Evolutionary conservation across 495 filamentous ascomycete species (phyloP), one percentile per base, ranked within the genome.

Genomic region (Echria macrotheca): DNA sequence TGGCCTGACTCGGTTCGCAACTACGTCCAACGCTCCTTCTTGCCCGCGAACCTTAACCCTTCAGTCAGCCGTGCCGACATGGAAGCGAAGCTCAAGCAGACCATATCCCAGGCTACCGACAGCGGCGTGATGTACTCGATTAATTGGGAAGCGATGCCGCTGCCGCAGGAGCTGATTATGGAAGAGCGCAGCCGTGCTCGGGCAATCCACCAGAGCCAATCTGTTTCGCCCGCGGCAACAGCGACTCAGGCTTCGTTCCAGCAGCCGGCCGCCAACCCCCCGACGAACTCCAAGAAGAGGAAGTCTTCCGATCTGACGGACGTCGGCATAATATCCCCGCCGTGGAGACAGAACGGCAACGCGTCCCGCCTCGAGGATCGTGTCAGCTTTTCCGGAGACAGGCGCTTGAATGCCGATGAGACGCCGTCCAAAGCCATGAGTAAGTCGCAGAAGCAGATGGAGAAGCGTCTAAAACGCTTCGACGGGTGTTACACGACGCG

Each of bases 401-500:
- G 86, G 64, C 82, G 81, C 54, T 76, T 57, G 33, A 57, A 66
- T 38, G 63, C 68, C 54, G 61, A 68, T 33, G 67, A 73, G 57
- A 54, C 69, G 47, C 61, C 69, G 56, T 53, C 57, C 37, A 73
- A 75, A 59, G 69, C 70, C 69, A 37, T 31, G 39, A 94, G 85
- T 93, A 95, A 95, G 86, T 91, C 78, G 51, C 82, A 89, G 69
- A 84, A 84, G 70, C 82, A 87, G 65, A 73, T 85, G 73, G 91
- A 95, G 63, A 91, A 91, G 72, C 83, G 93, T 47, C 85, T 81
- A 68, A 85, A 84, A 59, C 89, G 93, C 53, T 91, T 93, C 65
- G 86, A 91, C 55, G 78, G 78, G 36, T 76, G 78, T 17, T 83
- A 81, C 57, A 69, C 77, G 38, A 80, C 81, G 35, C 72, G 78